A percentile compares a stretch with the other conserved stretches of the same genome.
These are phyloP conservation scores for Clonostachys sp. DNA, from an alignment of 2,329 filamentous ascomycete genomes.

Conservation along the genomic window DNA sequence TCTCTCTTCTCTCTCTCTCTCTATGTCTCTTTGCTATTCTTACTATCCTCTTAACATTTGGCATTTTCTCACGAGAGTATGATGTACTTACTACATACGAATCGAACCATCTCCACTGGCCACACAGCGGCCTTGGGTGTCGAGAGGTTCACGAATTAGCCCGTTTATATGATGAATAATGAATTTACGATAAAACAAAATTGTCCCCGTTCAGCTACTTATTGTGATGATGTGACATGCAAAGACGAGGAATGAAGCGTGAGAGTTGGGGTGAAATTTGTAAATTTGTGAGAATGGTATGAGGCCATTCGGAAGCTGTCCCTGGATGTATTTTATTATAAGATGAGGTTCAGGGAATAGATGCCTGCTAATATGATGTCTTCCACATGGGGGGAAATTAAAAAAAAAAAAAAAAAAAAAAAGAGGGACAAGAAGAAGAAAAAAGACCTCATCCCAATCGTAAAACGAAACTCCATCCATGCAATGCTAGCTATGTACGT, in stretches of 20 bases:
- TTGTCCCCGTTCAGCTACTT: no score
- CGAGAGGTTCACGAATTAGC: background rate
- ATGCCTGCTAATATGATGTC: background rate
- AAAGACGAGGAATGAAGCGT: no score
- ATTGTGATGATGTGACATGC: no score
- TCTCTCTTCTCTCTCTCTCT: background rate
- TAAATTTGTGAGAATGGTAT: background rate
- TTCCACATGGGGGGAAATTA: background rate
- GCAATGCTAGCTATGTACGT: no score
- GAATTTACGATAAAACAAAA: background rate
- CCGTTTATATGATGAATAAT: slow-evolving; percentile 2
- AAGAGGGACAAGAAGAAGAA: background rate
- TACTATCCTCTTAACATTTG: background rate
- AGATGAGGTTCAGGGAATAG: background rate
- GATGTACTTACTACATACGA: slow-evolving; percentile 3
- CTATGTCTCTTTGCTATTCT: background rate
- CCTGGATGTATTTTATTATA: background rate
- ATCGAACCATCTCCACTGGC: background rate
- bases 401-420: background rate
- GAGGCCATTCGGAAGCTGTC: background rate
- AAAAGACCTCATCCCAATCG: background rate
- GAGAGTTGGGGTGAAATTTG: no score
- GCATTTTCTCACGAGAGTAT: slow-evolving; percentile 9
- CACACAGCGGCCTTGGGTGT: slow-evolving; percentile 1
- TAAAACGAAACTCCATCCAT: no score